Conservation (phyloP, 768 basidiomycete species). For the Fibroporia radiculosa region DNA sequence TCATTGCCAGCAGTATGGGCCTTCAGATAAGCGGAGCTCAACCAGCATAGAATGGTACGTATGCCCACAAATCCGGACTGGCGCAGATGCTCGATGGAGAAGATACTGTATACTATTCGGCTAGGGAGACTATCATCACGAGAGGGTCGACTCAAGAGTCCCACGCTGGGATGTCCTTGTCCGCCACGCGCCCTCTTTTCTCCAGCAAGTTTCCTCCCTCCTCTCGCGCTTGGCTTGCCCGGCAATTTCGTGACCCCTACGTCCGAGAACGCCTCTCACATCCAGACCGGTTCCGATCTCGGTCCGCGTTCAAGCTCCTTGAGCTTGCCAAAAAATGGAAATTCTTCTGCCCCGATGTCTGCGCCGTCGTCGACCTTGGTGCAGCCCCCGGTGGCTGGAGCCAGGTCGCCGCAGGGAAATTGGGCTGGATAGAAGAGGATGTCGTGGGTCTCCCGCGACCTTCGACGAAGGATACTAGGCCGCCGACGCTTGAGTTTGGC, state of each 20-base stretch:
- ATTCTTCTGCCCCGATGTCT: slow-evolving; percentile 48
- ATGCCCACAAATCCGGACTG: no score
- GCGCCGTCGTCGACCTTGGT: slow-evolving; percentile 76
- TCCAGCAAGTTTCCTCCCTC: slow-evolving; percentile 30
- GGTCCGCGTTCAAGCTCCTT: slow-evolving; percentile 88
- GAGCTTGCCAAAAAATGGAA: slow-evolving; percentile 60
- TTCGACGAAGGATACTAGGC: background rate
- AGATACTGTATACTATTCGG: no score
- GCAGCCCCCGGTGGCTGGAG: slow-evolving; percentile 95
- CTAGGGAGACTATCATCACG: no score
- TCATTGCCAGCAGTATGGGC: no score
- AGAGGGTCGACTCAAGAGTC: no score
- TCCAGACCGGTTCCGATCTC: slow-evolving; percentile 57
- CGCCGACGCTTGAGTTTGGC: background rate
- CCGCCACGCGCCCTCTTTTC: slow-evolving; percentile 22
- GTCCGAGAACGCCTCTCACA: slow-evolving; percentile 47
- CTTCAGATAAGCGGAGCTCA: no score
- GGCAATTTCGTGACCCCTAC: slow-evolving; percentile 67
- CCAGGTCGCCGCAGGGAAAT: slow-evolving; percentile 63
- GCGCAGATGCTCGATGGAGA: no score
- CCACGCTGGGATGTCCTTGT: slow-evolving; percentile 24
- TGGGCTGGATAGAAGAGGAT: slow-evolving; percentile 40
- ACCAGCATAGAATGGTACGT: no score
- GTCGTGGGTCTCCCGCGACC: slow-evolving; percentile 1
- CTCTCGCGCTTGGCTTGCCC: slow-evolving; percentile 54